Percentiles rank a stretch among this genome's conserved stretches.
Evolutionary conservation across 1,284 basidiomycete species (phyloP).

Genomic region (Cutaneotrichosporon curvatum): DNA sequence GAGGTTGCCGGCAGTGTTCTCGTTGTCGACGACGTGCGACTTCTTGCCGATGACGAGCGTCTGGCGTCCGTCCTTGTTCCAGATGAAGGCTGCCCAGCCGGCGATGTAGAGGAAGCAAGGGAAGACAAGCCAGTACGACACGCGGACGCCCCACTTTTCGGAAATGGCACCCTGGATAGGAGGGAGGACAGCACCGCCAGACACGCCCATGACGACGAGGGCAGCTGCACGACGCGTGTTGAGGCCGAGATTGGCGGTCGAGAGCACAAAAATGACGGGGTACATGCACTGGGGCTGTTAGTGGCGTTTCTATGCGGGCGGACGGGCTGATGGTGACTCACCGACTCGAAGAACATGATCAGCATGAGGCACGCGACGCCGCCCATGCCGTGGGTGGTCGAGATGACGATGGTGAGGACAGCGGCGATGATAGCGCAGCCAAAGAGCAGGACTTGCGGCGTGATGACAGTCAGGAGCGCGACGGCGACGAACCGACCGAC

Average conservation of each 20-base stretch:
- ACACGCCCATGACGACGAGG: conserved; percentile 60
- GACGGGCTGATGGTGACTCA: background rate
- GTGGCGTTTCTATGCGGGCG: background rate
- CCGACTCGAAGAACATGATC: conserved; percentile 70
- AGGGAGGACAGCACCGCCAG: conserved; percentile 69
- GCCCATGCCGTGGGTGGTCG: conserved; percentile 52
- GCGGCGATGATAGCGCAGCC: conserved; percentile 54
- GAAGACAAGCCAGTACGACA: conserved; percentile 42
- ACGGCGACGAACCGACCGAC: conserved; percentile 60
- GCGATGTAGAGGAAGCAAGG: conserved; percentile 45
- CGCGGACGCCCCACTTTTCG: conserved; percentile 47
- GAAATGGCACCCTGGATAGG: conserved; percentile 63
- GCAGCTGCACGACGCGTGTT: conserved; percentile 65
- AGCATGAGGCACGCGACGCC: conserved; percentile 60
- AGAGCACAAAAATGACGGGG: conserved; percentile 53
- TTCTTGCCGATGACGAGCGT: conserved; percentile 1
- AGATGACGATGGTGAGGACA: conserved; percentile 54
- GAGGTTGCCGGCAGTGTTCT: background rate
- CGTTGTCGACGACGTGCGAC: background rate
- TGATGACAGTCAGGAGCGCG: conserved; percentile 55
- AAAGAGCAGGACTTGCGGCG: conserved; percentile 59
- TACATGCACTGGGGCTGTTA: conserved; percentile 47
- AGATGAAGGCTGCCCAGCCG: conserved; percentile 38
- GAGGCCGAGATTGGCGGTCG: conserved; percentile 61
- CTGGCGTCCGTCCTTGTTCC: conserved; percentile 40